A percentile compares a stretch with the other conserved stretches of the same genome.
Evolutionary conservation across 345 rosid genomes (phyloP).

Genomic region (Salix exigua): DNA sequence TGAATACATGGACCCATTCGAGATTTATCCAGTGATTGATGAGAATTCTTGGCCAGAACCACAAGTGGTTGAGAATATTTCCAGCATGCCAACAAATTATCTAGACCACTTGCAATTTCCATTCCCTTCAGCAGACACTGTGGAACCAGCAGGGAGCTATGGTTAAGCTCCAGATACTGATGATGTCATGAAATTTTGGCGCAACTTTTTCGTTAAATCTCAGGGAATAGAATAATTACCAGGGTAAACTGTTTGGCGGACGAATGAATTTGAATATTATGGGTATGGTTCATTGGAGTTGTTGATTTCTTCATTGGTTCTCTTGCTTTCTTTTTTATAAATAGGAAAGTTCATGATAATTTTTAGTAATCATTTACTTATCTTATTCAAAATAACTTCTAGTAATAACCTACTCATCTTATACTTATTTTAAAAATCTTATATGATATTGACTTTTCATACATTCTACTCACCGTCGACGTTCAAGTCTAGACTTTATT

Average conservation of each 20-base stretch:
- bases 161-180: slow-evolving; percentile 17
- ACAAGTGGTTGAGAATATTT: slow-evolving; percentile 13
- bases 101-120: slow-evolving; percentile 29
- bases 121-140: slow-evolving; percentile 14
- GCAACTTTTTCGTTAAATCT: slow-evolving; percentile 45
- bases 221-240: slow-evolving; percentile 36
- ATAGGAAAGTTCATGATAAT: too few species aligned
- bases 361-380: too few species aligned
- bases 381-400: too few species aligned
- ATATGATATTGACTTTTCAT: too few species aligned
- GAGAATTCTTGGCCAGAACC: slow-evolving; percentile 65
- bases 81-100: slow-evolving; percentile 9
- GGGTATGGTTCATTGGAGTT: too few species aligned
- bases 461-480: too few species aligned
- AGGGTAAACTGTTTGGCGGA: neutral
- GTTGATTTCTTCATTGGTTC: too few species aligned
- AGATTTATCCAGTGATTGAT: slow-evolving; percentile 47
- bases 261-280: too few species aligned
- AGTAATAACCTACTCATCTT: too few species aligned
- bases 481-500: too few species aligned
- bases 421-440: too few species aligned
- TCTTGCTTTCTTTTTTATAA: too few species aligned
- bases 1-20: slow-evolving; percentile 27
- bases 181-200: slow-evolving; percentile 60
- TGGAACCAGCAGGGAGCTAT: slow-evolving; percentile 7